These are phyloP conservation scores for Discostella stelligera DNA, from an alignment of 352 stramenopile species.

Conservation along the genomic window DNA sequence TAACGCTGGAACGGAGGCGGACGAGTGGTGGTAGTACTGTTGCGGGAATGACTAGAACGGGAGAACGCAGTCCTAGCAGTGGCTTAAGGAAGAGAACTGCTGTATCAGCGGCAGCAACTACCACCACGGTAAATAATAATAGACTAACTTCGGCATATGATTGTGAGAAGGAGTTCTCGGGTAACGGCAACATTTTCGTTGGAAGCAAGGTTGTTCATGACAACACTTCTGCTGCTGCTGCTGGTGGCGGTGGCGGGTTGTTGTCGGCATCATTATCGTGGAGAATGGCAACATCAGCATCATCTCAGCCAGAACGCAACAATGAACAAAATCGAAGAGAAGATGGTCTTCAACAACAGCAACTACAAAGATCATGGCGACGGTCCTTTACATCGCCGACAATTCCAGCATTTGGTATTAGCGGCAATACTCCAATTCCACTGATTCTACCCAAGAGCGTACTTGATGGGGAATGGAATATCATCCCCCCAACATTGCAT, in stretches of 20 bases:
- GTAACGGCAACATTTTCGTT: neutral
- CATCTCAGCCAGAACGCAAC: neutral
- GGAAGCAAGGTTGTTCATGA: neutral
- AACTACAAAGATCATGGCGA: neutral
- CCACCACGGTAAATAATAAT: neutral
- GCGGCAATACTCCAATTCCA: neutral
- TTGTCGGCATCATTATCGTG: neutral
- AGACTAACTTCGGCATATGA: constrained; percentile 24
- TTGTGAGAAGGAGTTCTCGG: constrained; percentile 19
- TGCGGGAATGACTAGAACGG: neutral
- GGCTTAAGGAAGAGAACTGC: too few relatives aligned
- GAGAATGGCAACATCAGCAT: neutral
- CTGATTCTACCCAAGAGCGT: constrained; percentile 2
- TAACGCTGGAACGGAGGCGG: constrained; percentile 25
- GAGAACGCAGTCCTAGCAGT: neutral
- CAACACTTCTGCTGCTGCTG: neutral
- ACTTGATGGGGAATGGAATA: constrained; percentile 11
- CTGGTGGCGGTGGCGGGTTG: too few relatives aligned
- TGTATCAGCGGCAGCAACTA: neutral
- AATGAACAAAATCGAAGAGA: neutral
- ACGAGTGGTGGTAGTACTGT: neutral
- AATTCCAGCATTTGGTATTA: neutral
- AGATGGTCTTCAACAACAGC: neutral
- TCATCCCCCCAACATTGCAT: constrained; percentile 5
- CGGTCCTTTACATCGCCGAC: neutral